Conservation (phyloP, 2,329 filamentous ascomycete genomes). For the Lachnellula suecica region DNA sequence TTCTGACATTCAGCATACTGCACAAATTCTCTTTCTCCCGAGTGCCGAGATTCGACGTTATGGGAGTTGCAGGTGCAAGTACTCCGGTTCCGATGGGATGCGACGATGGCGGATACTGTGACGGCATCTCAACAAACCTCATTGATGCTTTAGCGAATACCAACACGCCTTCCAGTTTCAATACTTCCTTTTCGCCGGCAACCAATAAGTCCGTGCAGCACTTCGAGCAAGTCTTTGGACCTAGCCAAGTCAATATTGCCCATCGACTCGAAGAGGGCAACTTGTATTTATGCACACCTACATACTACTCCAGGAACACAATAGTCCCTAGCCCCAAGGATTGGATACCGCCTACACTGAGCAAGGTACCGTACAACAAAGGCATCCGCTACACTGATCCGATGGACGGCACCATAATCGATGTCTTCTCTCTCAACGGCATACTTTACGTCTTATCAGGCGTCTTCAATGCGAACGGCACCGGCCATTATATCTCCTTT, state of each 20-base stretch:
- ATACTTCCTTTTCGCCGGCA: neutral
- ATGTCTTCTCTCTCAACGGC: slow-evolving; percentile 5
- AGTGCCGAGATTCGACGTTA: neutral
- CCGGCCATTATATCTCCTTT: neutral
- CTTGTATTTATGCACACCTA: slow-evolving; percentile 7
- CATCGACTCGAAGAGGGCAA: neutral
- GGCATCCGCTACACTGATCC: slow-evolving; percentile 4
- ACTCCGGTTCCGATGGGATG: slow-evolving; percentile 1
- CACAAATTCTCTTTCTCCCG: slow-evolving; percentile 11
- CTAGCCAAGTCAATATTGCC: slow-evolving; percentile 1
- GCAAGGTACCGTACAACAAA: neutral
- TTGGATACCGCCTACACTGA: slow-evolving; percentile 1
- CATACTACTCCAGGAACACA: slow-evolving; percentile 6
- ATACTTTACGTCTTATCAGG: slow-evolving; percentile 2
- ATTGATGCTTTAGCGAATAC: slow-evolving; percentile 1
- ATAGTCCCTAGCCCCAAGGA: neutral
- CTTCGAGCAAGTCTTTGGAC: slow-evolving; percentile 2
- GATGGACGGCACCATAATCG: slow-evolving; percentile 1
- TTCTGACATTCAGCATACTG: slow-evolving; percentile 1
- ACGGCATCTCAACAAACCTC: slow-evolving; percentile 2
- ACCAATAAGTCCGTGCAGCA: neutral
- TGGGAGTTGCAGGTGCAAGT: neutral
- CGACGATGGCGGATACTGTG: neutral
- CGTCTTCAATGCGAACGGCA: neutral
- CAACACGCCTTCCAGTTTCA: slow-evolving; percentile 2